Percentiles rank a stretch among this genome's conserved stretches.
Conservation (phyloP, 1,284 basidiomycete species). For the Boletus smithii region DNA sequence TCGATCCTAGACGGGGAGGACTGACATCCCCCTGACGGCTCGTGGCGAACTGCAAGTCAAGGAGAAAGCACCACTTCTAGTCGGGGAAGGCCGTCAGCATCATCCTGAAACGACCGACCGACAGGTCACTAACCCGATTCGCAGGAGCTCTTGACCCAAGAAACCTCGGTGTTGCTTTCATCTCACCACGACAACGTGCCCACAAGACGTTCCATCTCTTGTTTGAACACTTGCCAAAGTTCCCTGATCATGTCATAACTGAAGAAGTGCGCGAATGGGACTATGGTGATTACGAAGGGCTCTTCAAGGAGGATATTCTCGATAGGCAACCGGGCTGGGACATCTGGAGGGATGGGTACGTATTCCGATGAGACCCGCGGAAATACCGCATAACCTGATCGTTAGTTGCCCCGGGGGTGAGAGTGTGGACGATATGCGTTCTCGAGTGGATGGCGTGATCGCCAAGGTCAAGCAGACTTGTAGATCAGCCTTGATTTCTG, state of each 20-base stretch:
- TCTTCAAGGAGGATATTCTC: constrained; percentile 71
- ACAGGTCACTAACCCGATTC: constrained; percentile 5
- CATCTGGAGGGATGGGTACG: constrained; percentile 82
- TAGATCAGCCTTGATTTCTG: neutral
- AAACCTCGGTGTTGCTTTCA: constrained; percentile 72
- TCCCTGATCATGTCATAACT: constrained; percentile 55
- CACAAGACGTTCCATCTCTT: constrained; percentile 82
- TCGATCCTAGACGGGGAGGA: constrained; percentile 69
- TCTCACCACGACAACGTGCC: constrained; percentile 84
- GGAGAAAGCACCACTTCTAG: constrained; percentile 60
- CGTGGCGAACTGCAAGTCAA: constrained; percentile 75
- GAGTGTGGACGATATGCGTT: constrained; percentile 73
- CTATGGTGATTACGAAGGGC: constrained; percentile 88
- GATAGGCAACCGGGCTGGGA: constrained; percentile 64
- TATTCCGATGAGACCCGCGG: constrained; percentile 4
- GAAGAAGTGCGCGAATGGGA: constrained; percentile 83
- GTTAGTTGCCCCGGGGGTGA: constrained; percentile 84
- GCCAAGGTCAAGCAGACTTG: constrained; percentile 44
- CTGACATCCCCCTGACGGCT: constrained; percentile 85
- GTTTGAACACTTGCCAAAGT: constrained; percentile 53
- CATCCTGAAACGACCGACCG: neutral
- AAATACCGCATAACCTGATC: neutral
- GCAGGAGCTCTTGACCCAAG: constrained; percentile 77
- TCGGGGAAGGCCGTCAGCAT: constrained; percentile 73
- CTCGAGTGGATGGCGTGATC: constrained; percentile 76